Percentiles rank a stretch among this genome's conserved stretches.
phyloP scores from a whole-genome alignment of 306 rosid genomes.

The Castanospermum australe region DNA sequence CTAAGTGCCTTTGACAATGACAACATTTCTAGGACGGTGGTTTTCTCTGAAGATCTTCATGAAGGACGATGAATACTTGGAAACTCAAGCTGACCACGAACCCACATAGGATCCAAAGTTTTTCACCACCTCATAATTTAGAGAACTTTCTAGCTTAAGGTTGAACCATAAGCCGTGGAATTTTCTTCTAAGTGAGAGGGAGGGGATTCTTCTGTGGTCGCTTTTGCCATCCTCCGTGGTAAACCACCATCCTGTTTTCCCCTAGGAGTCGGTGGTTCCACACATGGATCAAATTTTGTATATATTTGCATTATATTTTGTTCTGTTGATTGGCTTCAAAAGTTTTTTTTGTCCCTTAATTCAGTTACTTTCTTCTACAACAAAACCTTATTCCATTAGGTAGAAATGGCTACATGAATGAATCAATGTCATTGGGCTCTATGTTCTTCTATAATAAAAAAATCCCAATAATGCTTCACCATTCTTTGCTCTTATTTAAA shows the following conservation, averaged over 20 bases:
- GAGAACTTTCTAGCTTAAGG: slow-evolving; percentile 21
- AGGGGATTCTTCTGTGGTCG: background rate
- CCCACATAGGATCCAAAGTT: slow-evolving; percentile 5
- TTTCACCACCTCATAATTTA: slow-evolving; percentile 23
- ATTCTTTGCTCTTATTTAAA: background rate
- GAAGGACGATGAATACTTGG: slow-evolving; percentile 75
- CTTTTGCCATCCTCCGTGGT: slow-evolving; percentile 32
- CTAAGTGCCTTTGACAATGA: slow-evolving; percentile 81
- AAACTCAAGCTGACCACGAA: background rate
- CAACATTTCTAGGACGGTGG: slow-evolving; percentile 69
- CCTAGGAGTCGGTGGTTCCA: slow-evolving; percentile 34
- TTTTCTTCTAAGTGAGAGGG: slow-evolving; percentile 33
- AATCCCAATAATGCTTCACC: background rate
- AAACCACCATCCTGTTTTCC: slow-evolving; percentile 30
- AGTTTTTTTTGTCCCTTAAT: background rate
- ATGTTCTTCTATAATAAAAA: no score
- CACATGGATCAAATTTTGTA: slow-evolving; percentile 57
- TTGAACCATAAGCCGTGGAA: slow-evolving; percentile 13
- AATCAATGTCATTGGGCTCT: no score
- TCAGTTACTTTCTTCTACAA: background rate
- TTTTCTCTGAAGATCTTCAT: slow-evolving; percentile 97
- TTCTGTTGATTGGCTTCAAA: slow-evolving; percentile 19
- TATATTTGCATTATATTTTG: slow-evolving; percentile 36
- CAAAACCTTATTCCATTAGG: no score
- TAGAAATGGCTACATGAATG: no score